These are phyloP conservation scores for Paxillus rubicundulus DNA, from an alignment of 768 basidiomycete genomes.

Conservation along the genomic window DNA sequence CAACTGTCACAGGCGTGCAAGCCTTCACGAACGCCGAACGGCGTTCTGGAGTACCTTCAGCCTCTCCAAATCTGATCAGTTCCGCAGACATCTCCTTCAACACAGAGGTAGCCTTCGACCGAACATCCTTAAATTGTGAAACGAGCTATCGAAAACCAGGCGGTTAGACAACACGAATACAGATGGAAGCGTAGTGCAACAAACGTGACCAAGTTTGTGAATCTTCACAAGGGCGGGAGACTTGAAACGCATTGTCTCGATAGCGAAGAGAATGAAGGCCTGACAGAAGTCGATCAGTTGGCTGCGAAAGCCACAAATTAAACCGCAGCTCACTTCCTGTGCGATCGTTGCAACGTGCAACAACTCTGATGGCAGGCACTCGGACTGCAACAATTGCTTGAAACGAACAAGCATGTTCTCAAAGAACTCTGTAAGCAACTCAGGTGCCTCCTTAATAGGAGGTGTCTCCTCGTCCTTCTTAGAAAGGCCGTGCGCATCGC, in stretches of 20 bases:
- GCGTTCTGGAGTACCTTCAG: slow-evolving; percentile 49
- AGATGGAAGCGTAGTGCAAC: slow-evolving; percentile 21
- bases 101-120: slow-evolving; percentile 46
- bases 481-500: slow-evolving; percentile 38
- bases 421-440: slow-evolving; percentile 55
- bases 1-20: slow-evolving; percentile 42
- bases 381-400: slow-evolving; percentile 37
- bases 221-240: slow-evolving; percentile 63
- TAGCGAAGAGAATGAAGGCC: slow-evolving; percentile 69
- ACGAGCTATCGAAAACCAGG: slow-evolving; percentile 49
- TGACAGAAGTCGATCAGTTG: slow-evolving; percentile 26
- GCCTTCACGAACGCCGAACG: slow-evolving; percentile 52
- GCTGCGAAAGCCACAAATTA: background rate
- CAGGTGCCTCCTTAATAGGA: slow-evolving; percentile 59
- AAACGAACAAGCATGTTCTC: slow-evolving; percentile 58
- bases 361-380: slow-evolving; percentile 47
- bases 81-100: slow-evolving; percentile 58
- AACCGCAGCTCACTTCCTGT: slow-evolving; percentile 56
- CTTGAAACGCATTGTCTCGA: slow-evolving; percentile 77
- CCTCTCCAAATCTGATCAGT: slow-evolving; percentile 50
- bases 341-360: slow-evolving; percentile 71
- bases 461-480: slow-evolving; percentile 77
- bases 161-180: background rate
- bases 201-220: slow-evolving; percentile 69
- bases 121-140: slow-evolving; percentile 61